phyloP scores from a whole-genome alignment of 1,139 yeast species.

The Arxiozyma telluris region DNA sequence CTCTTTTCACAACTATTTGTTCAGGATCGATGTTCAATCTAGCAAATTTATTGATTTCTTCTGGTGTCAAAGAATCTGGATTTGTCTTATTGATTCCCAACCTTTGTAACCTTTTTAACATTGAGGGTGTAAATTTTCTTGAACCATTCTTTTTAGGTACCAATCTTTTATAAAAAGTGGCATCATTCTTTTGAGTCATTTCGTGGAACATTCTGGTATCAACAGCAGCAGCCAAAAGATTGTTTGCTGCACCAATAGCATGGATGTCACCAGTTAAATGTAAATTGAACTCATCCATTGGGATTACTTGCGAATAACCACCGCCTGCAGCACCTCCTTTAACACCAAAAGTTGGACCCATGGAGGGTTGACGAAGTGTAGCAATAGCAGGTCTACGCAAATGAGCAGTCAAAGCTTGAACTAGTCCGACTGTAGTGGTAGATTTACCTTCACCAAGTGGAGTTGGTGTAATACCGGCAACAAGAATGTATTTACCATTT shows the following conservation, averaged over 20 bases:
- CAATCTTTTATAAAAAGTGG: slow-evolving; percentile 57
- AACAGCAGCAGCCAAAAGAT: slow-evolving; percentile 71
- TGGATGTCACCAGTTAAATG: slow-evolving; percentile 81
- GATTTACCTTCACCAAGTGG: slow-evolving; percentile 98
- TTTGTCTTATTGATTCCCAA: slow-evolving; percentile 57
- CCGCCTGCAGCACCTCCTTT: slow-evolving; percentile 91
- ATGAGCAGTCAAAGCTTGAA: slow-evolving; percentile 74
- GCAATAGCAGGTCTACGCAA: slow-evolving; percentile 61
- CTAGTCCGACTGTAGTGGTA: slow-evolving; percentile 91
- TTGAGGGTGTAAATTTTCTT: slow-evolving; percentile 56
- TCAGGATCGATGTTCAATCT: slow-evolving; percentile 64
- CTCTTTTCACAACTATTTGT: slow-evolving; percentile 66
- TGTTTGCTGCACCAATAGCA: slow-evolving; percentile 73
- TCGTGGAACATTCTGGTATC: slow-evolving; percentile 83
- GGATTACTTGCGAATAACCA: slow-evolving; percentile 76
- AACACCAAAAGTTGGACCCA: slow-evolving; percentile 85
- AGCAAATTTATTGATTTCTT: slow-evolving; percentile 54
- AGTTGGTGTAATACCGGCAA: slow-evolving; percentile 97
- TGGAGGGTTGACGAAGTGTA: slow-evolving; percentile 75
- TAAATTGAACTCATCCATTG: slow-evolving; percentile 83
- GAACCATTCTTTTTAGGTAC: slow-evolving; percentile 63
- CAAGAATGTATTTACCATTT: slow-evolving; percentile 84
- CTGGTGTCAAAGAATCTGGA: slow-evolving; percentile 61
- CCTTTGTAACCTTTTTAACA: slow-evolving; percentile 54
- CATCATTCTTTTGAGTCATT: slow-evolving; percentile 54